Evolutionary conservation across 2,329 filamentous ascomycete genomes (phyloP).

Genomic region (Trichoderma simmonsii): DNA sequence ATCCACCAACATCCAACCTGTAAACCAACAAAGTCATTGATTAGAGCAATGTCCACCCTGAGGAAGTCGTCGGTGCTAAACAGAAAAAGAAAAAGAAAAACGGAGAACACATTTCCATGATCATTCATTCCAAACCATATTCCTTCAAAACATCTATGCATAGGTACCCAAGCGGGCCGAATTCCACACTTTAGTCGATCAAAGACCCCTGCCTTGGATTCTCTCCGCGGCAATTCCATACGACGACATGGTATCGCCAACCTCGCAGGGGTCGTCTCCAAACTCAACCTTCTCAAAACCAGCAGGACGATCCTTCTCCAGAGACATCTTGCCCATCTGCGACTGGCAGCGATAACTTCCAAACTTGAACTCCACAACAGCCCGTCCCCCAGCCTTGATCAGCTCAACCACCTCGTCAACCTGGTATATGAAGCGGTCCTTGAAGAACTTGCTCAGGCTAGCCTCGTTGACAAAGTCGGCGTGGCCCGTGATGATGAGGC

Average conservation of each 20-base stretch:
- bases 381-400: conserved; percentile 26
- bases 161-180: not conserved
- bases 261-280: conserved; percentile 38
- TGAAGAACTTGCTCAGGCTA: conserved; percentile 41
- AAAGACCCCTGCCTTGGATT: conserved; percentile 34
- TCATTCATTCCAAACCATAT: not conserved
- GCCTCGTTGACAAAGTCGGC: conserved; percentile 41
- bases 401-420: conserved; percentile 42
- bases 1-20: not conserved
- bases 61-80: not conserved
- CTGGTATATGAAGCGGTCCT: conserved; percentile 44
- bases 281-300: conserved; percentile 39
- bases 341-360: conserved; percentile 55
- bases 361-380: conserved; percentile 50
- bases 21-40: not conserved
- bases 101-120: not conserved
- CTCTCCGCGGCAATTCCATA: conserved; percentile 33
- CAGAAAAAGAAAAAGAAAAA: not conserved
- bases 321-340: conserved; percentile 43
- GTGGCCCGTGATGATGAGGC: conserved; percentile 49
- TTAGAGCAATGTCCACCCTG: not conserved
- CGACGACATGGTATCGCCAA: conserved; percentile 32
- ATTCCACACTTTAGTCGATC: not conserved
- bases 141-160: not conserved
- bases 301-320: conserved; percentile 34